A percentile compares a stretch with the other conserved stretches of the same genome.
Evolutionary conservation across 2,329 filamentous ascomycete species (phyloP).

Genomic region (Oidium heveae): DNA sequence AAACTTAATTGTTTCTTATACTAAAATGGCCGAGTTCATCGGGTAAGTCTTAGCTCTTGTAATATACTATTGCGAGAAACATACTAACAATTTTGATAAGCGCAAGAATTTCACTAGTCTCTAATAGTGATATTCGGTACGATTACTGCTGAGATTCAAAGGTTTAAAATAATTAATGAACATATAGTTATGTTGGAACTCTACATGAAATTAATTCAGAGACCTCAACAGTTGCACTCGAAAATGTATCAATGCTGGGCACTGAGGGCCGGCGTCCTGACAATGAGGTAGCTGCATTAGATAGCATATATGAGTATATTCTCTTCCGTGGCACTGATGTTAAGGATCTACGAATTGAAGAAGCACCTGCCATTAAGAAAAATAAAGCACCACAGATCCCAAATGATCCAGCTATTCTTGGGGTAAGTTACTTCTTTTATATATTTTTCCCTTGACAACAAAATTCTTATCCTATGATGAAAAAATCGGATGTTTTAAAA

Average conservation of each 20-base stretch:
- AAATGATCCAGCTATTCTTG: constrained; percentile 87
- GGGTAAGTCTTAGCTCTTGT: constrained; percentile 19
- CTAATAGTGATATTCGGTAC: constrained; percentile 90
- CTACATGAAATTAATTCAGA: constrained; percentile 97
- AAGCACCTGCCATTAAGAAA: constrained; percentile 49
- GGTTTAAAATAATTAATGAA: constrained; percentile 3
- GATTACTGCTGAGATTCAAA: constrained; percentile 13
- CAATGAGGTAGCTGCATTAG: constrained; percentile 62
- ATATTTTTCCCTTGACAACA: neutral
- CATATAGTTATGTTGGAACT: constrained; percentile 66
- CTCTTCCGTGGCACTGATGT: constrained; percentile 96
- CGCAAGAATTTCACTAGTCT: constrained; percentile 87
- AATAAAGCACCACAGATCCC: constrained; percentile 56
- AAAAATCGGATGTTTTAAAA: constrained; percentile 94
- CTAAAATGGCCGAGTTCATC: constrained; percentile 32
- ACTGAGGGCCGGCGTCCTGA: constrained; percentile 73
- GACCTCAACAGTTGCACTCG: constrained; percentile 83
- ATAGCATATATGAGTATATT: constrained; percentile 92
- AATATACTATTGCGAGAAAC: neutral
- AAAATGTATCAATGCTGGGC: constrained; percentile 84
- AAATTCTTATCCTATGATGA: constrained; percentile 42
- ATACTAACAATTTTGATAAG: constrained; percentile 17
- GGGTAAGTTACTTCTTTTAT: constrained; percentile 40
- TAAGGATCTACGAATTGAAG: constrained; percentile 87
- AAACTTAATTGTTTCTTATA: neutral